Base-by-base conservation (phyloP, 352 stramenopile species). In the Phytophthora capsici region DNA sequence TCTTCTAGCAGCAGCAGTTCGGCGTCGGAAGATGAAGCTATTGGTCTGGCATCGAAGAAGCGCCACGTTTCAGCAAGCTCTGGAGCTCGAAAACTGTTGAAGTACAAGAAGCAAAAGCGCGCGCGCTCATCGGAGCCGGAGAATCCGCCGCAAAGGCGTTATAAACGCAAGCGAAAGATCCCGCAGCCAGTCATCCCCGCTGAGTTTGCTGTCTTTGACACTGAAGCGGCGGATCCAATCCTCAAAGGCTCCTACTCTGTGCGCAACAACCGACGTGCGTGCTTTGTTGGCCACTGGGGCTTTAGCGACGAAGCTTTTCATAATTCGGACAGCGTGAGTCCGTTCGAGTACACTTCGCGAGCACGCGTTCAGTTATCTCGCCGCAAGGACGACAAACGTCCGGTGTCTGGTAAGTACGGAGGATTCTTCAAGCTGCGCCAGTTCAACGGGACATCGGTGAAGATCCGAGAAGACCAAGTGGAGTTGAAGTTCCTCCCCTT, bases 401-500 rank as follows among this genome's bases (percentile, higher is more conserved):
- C 84, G n/a, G 73, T 84, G 26, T 90, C 78, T 1, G 84, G 84
- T 17, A 86, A 83, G 37, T 93, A 93, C 37, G 77, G 43, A 20
- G 84, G 84, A 0, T 91, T 80, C 41, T 93, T 93, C 46, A 89
- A 90, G 63, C 63, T 93, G 51, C 71, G 82, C 6, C 84, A 93
- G 64, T 88, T 87, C 44, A 88, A 82, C 53, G 84, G 84, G 17
- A 76, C 60, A 12, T 63, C 85, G 40, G 55, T 89, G 16, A 77
- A 78, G 41, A 75, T 93, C 45, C 73, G 75, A 45, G 84, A 93
- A 48, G 75, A 85, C 20, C 68, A 85, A 66, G 67, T 93, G 48
- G 76, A 93, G 38, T 69, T 93, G 28, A 57, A 88, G 32, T 93
- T 93, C 23, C 28, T 90, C n/a, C 76, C 70, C 14, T 68, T 90